These are phyloP conservation scores for Flaveria linearis DNA, from an alignment of 129 eudicot species.

Conservation along the genomic window DNA sequence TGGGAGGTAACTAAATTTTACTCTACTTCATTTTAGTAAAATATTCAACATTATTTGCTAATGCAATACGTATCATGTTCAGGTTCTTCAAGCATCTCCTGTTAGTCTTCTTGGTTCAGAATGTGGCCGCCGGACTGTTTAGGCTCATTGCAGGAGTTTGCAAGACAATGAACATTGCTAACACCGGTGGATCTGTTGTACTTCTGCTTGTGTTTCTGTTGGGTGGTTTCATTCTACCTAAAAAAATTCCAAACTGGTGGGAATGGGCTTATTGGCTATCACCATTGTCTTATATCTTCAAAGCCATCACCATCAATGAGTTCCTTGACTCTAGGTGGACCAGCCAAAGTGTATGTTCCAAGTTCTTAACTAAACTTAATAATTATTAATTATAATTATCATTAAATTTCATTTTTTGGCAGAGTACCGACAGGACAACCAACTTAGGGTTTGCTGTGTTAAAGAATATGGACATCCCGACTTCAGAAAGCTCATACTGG, in stretches of 20 bases:
- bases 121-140: constrained; percentile 65
- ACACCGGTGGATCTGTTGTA: constrained; percentile 63
- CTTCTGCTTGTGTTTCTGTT: constrained; percentile 60
- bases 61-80: constrained; percentile 11
- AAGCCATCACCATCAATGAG: constrained; percentile 48
- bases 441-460: not conserved
- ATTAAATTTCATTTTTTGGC: no score
- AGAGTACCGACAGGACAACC: not conserved
- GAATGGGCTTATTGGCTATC: constrained; percentile 61
- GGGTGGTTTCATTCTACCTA: constrained; percentile 80
- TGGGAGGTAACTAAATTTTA: not conserved
- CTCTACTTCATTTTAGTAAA: no score
- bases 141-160: constrained; percentile 68
- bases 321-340: constrained; percentile 53
- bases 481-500: constrained; percentile 8
- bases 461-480: not conserved
- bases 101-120: constrained; percentile 61
- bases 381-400: no score
- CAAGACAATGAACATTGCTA: constrained; percentile 70
- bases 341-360: constrained; percentile 33
- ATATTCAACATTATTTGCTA: not conserved
- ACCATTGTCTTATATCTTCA: constrained; percentile 57
- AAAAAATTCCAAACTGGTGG: constrained; percentile 49
- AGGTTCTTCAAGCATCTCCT: constrained; percentile 84
- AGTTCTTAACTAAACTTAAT: not conserved